Base-by-base conservation (phyloP, 129 eudicot genomes). In the Flaveria bidentis region DNA sequence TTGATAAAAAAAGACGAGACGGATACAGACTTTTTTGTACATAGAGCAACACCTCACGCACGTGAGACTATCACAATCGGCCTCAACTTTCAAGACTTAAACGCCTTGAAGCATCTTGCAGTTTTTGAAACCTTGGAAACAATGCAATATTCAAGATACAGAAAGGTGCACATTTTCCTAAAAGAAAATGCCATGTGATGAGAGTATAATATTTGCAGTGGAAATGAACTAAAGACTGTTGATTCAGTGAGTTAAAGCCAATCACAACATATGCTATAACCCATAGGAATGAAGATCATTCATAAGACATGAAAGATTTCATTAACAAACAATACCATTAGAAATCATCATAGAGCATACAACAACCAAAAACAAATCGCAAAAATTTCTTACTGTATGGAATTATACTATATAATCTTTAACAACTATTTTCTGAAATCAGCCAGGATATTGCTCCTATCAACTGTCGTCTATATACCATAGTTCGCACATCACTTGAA, bases 381-480 rank as follows among this genome's bases (percentile, higher is more conserved):
- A 70, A 70, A 8, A 18, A 64, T 63, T 47, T 75, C 41, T 2
- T 1, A 66, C 44, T 39, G 56, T 42, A 6, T 55, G 8, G 41
- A 47, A 46, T 26, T 52, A 62, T 50, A 52, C 49, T 36, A 71
- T 69, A 39, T 46, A 79, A 15, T 71, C 72, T 71, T 13, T 23
- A 71, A 56, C 39, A 69, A 39, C 11, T 51, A 5, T 51, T 17
- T 49, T 47, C 52, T 25, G 36, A 36, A 65, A 79, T 61, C 39
- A 61, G 30, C 74, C 60, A 65, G 25, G 49, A 47, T 52, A 55
- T 18, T 71, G 42, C 42, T 73, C 44, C 70, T 65, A 56, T 74
- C 70, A 74, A 80, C 75, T 73, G 52, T 80, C 45, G 44, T 42
- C 80, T 80, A 80, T 80, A 80, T 57, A 80, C 79, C 71, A 74